Evolutionary conservation across 2,329 filamentous ascomycete species (phyloP).

Genomic region (Pestalotiopsis sp.): DNA sequence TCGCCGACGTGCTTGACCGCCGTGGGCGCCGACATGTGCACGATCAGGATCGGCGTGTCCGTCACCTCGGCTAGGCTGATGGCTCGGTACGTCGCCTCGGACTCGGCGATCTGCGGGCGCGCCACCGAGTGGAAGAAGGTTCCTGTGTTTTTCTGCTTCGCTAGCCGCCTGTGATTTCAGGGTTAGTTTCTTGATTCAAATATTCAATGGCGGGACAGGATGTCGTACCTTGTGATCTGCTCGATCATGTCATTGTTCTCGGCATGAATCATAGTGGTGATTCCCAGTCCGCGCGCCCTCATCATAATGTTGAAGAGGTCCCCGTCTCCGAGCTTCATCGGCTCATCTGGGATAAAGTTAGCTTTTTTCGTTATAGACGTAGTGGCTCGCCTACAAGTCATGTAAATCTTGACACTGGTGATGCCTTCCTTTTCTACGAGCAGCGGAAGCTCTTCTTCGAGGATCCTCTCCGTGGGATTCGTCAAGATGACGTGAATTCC

Average conservation of each 20-base stretch:
- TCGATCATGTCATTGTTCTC: conserved; percentile 50
- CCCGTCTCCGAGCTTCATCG: conserved; percentile 38
- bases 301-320: conserved; percentile 44
- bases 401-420: conserved; percentile 9
- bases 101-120: conserved; percentile 46
- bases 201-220: background rate
- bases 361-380: background rate
- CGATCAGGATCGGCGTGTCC: conserved; percentile 53
- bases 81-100: conserved; percentile 51
- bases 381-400: conserved; percentile 6
- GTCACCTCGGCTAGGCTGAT: conserved; percentile 51
- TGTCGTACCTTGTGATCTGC: conserved; percentile 31
- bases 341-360: conserved; percentile 17
- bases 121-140: conserved; percentile 48
- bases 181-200: conserved; percentile 6
- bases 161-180: conserved; percentile 15
- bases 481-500: conserved; percentile 44
- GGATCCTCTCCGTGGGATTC: conserved; percentile 20
- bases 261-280: conserved; percentile 52
- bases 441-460: conserved; percentile 12
- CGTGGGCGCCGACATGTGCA: conserved; percentile 50
- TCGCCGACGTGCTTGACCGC: conserved; percentile 49
- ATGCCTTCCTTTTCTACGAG: conserved; percentile 9
- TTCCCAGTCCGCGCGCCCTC: conserved; percentile 36
- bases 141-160: conserved; percentile 13